These are phyloP conservation scores for Pseudogymnoascus destructans DNA, from an alignment of 2,329 filamentous ascomycete species.

Conservation along the genomic window DNA sequence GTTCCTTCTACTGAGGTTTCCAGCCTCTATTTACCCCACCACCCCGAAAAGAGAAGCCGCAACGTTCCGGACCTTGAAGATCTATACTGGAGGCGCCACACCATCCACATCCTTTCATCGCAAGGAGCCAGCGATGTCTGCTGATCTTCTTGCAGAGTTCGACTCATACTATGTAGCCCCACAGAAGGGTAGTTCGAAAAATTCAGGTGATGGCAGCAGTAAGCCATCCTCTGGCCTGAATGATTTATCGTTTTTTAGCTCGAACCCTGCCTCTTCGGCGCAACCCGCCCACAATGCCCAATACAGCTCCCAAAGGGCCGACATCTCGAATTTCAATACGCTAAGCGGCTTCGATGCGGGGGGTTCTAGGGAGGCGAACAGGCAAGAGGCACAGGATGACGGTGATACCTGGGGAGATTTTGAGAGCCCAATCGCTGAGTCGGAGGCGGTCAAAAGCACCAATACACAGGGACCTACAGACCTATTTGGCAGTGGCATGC, in stretches of 20 bases:
- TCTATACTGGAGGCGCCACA: neutral
- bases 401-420: constrained; percentile 9
- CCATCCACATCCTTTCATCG: neutral
- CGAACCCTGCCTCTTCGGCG: neutral
- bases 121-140: constrained; percentile 37
- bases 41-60: constrained; percentile 22
- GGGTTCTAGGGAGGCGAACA: neutral
- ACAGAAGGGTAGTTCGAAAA: constrained; percentile 15
- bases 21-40: neutral
- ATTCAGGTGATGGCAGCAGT: neutral
- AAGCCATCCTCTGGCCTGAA: constrained; percentile 5
- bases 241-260: constrained; percentile 1
- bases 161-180: constrained; percentile 34
- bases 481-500: neutral
- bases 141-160: constrained; percentile 53
- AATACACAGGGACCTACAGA: neutral
- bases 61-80: neutral
- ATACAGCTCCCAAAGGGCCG: neutral
- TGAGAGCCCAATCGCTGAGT: neutral
- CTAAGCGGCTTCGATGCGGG: neutral
- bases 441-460: neutral
- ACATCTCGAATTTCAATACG: neutral
- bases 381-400: neutral
- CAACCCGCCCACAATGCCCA: neutral
- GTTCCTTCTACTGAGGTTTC: neutral